phyloP scores from a whole-genome alignment of 805 yeast genomes.

The Nakazawaea wyomingensis region DNA sequence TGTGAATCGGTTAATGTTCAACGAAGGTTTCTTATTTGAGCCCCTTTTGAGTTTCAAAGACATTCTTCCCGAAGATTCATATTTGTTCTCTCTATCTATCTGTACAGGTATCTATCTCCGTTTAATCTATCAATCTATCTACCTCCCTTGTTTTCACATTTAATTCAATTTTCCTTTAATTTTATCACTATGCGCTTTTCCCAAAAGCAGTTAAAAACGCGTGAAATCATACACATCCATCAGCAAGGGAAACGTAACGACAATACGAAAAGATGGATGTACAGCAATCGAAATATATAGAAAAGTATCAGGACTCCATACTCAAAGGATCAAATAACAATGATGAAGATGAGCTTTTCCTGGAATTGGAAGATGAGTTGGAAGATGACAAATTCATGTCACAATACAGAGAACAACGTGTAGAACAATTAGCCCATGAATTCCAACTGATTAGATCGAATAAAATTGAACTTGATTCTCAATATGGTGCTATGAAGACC shows the following conservation, averaged over 20 bases:
- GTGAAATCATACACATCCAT: too few species aligned
- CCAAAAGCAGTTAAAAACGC: too few species aligned
- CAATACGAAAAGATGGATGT: too few species aligned
- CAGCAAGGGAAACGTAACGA: too few species aligned
- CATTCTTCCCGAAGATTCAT: too few species aligned
- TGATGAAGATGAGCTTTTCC: slow-evolving; percentile 38
- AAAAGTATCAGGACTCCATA: slow-evolving; percentile 39
- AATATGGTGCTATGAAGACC: slow-evolving; percentile 39
- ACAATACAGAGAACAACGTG: slow-evolving; percentile 57
- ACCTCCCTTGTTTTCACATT: too few species aligned
- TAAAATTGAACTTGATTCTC: slow-evolving; percentile 18
- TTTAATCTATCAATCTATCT: too few species aligned
- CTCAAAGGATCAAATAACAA: slow-evolving; percentile 22
- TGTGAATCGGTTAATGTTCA: slow-evolving; percentile 11
- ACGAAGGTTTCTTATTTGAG: slow-evolving; percentile 1
- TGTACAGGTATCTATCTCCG: too few species aligned
- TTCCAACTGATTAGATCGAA: slow-evolving; percentile 27
- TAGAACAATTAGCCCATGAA: slow-evolving; percentile 49
- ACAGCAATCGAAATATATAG: slow-evolving; percentile 31
- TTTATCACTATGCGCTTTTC: too few species aligned
- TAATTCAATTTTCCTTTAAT: too few species aligned
- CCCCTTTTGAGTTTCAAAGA: too few species aligned
- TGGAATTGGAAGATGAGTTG: slow-evolving; percentile 47
- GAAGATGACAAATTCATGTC: slow-evolving; percentile 39
- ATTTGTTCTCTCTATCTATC: too few species aligned